A percentile compares a stretch with the other conserved stretches of the same genome.
These are phyloP conservation scores for Calendula officinalis DNA, from an alignment of 129 eudicot species.

Conservation along the genomic window DNA sequence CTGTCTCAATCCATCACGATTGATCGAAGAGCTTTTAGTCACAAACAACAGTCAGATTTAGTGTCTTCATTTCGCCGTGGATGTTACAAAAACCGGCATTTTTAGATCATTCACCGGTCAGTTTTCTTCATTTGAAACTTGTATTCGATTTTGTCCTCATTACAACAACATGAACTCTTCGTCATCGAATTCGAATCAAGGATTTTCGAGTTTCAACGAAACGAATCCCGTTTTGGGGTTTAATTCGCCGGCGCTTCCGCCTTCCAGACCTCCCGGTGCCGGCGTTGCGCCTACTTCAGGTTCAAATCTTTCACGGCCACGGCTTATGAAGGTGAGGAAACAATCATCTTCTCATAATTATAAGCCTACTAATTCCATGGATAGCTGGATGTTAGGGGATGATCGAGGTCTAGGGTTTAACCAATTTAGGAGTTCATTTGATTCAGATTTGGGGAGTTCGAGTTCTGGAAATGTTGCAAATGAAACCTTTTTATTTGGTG, in stretches of 20 bases:
- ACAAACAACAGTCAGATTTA: constrained; percentile 14
- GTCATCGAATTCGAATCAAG: constrained; percentile 37
- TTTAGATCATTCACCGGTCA: constrained; percentile 8
- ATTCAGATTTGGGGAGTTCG: constrained; percentile 17
- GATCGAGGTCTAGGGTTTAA: constrained; percentile 43
- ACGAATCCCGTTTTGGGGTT: constrained; percentile 37
- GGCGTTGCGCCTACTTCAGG: constrained; percentile 11
- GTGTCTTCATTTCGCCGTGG: constrained; percentile 18
- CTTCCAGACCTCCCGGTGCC: constrained; percentile 11
- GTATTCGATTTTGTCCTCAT: not conserved
- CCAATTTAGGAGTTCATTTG: constrained; percentile 27
- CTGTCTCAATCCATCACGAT: not conserved
- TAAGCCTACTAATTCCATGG: not conserved
- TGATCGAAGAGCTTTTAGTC: constrained; percentile 17
- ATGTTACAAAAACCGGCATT: constrained; percentile 19
- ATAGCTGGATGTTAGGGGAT: constrained; percentile 5
- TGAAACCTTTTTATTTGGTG: constrained; percentile 36
- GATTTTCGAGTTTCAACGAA: constrained; percentile 17
- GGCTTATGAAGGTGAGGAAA: constrained; percentile 48
- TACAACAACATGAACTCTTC: constrained; percentile 32
- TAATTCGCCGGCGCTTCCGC: constrained; percentile 41
- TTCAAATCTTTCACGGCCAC: constrained; percentile 41
- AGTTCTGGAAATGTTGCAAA: constrained; percentile 18
- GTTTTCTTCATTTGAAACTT: not conserved
- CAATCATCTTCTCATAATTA: constrained; percentile 35